phyloP scores from a whole-genome alignment of 225 moss, liverwort and hornwort species.

The Ulota crispa region DNA sequence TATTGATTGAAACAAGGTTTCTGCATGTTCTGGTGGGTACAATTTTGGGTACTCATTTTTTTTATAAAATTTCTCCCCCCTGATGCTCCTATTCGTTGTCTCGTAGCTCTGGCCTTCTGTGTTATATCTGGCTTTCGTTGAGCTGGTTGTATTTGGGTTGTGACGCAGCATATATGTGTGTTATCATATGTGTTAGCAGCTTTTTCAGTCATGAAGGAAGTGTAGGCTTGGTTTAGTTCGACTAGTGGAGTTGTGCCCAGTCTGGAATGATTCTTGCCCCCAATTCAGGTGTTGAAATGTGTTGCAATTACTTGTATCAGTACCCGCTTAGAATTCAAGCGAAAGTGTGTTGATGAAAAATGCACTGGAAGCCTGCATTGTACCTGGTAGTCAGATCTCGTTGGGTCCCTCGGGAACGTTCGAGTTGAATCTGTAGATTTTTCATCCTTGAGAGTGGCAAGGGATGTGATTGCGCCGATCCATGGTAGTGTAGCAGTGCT shows the following conservation, averaged over 20 bases:
- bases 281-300: neutral
- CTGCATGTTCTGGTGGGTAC: conserved; percentile 54
- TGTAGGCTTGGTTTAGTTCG: neutral
- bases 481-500: neutral
- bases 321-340: neutral
- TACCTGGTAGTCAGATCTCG: neutral
- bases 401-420: neutral
- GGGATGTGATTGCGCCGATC: neutral
- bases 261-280: neutral
- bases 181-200: neutral
- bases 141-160: neutral
- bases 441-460: neutral
- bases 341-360: neutral
- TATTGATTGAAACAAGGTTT: conserved; percentile 48
- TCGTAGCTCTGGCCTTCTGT: neutral
- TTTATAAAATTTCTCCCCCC: conserved; percentile 28
- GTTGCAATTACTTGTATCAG: neutral
- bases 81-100: conserved; percentile 7
- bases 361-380: neutral
- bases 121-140: neutral
- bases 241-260: neutral
- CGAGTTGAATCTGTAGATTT: neutral
- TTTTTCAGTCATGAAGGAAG: neutral
- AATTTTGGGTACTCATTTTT: conserved; percentile 59
- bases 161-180: neutral